Percentiles rank a stretch among this genome's conserved stretches.
phyloP scores from a whole-genome alignment of 1,284 basidiomycete genomes.

The Rhodofomes roseus region DNA sequence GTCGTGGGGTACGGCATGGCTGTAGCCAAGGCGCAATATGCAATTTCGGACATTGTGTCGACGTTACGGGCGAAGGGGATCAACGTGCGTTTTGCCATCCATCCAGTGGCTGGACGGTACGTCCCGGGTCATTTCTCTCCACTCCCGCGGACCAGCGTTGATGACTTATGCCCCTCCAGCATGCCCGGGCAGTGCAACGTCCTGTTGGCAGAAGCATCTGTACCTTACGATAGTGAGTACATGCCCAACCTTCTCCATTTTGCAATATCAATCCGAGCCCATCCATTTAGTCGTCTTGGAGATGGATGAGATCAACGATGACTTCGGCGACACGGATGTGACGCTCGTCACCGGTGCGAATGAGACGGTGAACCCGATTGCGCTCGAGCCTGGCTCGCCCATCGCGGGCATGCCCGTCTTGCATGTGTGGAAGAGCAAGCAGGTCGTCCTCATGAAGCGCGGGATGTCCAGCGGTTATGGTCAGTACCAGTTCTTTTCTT shows the following conservation, averaged over 20 bases:
- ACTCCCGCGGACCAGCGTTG: background rate
- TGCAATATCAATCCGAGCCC: background rate
- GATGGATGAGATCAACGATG: slow-evolving; percentile 91
- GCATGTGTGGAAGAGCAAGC: slow-evolving; percentile 88
- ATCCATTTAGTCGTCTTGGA: slow-evolving; percentile 66
- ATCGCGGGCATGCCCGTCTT: slow-evolving; percentile 89
- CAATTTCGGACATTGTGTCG: slow-evolving; percentile 77
- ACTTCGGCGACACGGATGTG: slow-evolving; percentile 81
- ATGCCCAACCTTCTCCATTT: background rate
- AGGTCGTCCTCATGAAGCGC: slow-evolving; percentile 87
- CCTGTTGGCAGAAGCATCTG: slow-evolving; percentile 80
- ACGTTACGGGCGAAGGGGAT: slow-evolving; percentile 69
- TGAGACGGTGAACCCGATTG: slow-evolving; percentile 87
- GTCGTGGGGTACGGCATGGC: slow-evolving; percentile 90
- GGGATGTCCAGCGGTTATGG: slow-evolving; percentile 83
- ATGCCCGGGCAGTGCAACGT: slow-evolving; percentile 90
- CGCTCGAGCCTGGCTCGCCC: slow-evolving; percentile 78
- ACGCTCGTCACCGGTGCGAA: slow-evolving; percentile 87
- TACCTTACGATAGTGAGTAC: slow-evolving; percentile 80
- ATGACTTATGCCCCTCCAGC: slow-evolving; percentile 30
- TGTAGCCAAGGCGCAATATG: slow-evolving; percentile 84
- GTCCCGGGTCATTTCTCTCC: background rate
- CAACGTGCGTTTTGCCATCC: slow-evolving; percentile 56
- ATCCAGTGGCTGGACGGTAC: slow-evolving; percentile 38
- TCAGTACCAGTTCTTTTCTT: slow-evolving; percentile 27